Percentiles rank a stretch among this genome's conserved stretches.
Conservation (phyloP, 1,284 basidiomycete species). For the Blastosporella zonata region DNA sequence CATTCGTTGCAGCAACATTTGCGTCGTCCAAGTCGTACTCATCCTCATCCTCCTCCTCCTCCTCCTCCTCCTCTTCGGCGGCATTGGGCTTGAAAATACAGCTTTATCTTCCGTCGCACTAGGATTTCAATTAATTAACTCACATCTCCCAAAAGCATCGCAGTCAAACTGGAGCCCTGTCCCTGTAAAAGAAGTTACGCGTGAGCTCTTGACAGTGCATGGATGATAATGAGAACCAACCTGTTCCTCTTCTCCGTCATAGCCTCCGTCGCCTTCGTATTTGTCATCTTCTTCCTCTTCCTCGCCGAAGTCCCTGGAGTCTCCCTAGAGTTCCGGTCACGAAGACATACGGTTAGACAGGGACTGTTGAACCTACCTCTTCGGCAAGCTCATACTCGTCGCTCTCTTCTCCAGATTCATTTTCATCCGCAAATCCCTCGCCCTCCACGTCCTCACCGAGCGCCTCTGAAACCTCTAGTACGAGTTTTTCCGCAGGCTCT, state of each 20-base stretch:
- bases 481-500: constrained; percentile 16
- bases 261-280: constrained; percentile 20
- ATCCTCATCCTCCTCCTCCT: constrained; percentile 33
- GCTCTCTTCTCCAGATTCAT: constrained; percentile 21
- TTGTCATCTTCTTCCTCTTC: constrained; percentile 19
- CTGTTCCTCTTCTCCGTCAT: constrained; percentile 23
- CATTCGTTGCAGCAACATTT: constrained; percentile 19
- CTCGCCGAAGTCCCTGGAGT: constrained; percentile 10
- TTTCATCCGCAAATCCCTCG: constrained; percentile 7
- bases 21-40: constrained; percentile 27
- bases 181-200: constrained; percentile 5
- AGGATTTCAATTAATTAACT: constrained; percentile 14
- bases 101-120: not conserved
- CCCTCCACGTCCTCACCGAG: not conserved
- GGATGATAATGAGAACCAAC: constrained; percentile 15
- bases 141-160: constrained; percentile 34
- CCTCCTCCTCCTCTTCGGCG: constrained; percentile 29
- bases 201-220: constrained; percentile 2
- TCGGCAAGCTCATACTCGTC: constrained; percentile 23
- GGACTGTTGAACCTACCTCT: constrained; percentile 3
- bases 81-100: constrained; percentile 20
- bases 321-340: constrained; percentile 11
- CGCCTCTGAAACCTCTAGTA: constrained; percentile 13
- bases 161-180: constrained; percentile 29
- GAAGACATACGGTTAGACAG: not conserved